Conservation (phyloP, 2,329 filamentous ascomycete species). For the Hymenoscyphus scutula region DNA sequence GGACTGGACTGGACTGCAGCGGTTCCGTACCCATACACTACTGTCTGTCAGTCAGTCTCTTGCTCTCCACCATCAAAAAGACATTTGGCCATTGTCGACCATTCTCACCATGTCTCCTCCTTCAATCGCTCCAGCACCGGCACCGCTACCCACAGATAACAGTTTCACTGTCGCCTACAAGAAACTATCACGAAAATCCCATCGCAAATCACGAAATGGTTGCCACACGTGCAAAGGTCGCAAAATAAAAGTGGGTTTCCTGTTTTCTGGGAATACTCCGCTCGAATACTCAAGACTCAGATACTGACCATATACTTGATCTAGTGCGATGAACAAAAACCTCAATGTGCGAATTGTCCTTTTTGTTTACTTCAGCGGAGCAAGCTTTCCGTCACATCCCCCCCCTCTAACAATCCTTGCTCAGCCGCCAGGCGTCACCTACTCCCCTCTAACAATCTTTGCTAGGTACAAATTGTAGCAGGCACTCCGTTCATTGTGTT, state of each 20-base stretch:
- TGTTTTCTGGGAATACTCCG: not conserved
- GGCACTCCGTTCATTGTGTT: slow-evolving; percentile 10
- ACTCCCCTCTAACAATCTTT: too few relatives aligned
- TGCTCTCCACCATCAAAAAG: too few relatives aligned
- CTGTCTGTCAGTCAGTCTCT: too few relatives aligned
- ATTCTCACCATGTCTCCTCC: slow-evolving; percentile 4
- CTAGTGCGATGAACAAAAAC: slow-evolving; percentile 40
- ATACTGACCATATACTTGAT: not conserved
- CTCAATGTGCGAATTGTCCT: slow-evolving; percentile 39
- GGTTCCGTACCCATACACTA: too few relatives aligned
- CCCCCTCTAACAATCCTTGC: too few relatives aligned
- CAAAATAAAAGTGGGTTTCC: slow-evolving; percentile 13
- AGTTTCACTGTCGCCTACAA: not conserved
- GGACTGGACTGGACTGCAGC: too few relatives aligned
- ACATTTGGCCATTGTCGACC: not conserved
- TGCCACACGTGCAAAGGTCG: slow-evolving; percentile 15
- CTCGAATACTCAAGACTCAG: not conserved
- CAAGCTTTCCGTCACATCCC: too few relatives aligned
- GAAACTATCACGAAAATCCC: slow-evolving; percentile 14
- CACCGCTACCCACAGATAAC: not conserved
- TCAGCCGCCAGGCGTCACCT: too few relatives aligned
- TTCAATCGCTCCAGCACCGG: not conserved
- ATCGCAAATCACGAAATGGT: slow-evolving; percentile 17
- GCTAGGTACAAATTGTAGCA: slow-evolving; percentile 36
- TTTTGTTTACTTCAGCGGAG: too few relatives aligned